A percentile compares a stretch with the other conserved stretches of the same genome.
Evolutionary conservation across 306 rosid species (phyloP).

Genomic region (Prunus mira): DNA sequence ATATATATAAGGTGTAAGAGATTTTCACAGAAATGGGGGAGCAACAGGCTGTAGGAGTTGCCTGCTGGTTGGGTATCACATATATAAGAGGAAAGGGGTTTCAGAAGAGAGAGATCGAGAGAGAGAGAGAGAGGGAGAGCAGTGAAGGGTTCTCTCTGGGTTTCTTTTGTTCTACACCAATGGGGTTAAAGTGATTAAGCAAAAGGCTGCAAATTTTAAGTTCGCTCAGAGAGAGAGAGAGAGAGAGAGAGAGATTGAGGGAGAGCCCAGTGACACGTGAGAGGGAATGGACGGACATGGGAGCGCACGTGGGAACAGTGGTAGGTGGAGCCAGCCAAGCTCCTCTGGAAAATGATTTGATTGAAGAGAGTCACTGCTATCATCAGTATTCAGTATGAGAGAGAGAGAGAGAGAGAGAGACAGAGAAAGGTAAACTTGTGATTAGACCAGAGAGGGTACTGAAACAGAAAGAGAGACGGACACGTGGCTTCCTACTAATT

Average conservation of each 20-base stretch:
- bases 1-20: background rate
- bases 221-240: background rate
- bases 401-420: background rate
- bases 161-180: slow-evolving; percentile 24
- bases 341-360: slow-evolving; percentile 14
- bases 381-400: background rate
- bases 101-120: background rate
- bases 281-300: background rate
- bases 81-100: slow-evolving; percentile 5
- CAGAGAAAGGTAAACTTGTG: background rate
- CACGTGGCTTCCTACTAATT: no score
- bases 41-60: background rate
- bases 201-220: slow-evolving; percentile 29
- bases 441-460: background rate
- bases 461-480: no score
- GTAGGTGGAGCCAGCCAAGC: slow-evolving; percentile 2
- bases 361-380: slow-evolving; percentile 5
- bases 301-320: slow-evolving; percentile 34
- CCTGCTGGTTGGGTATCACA: slow-evolving; percentile 1
- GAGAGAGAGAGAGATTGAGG: background rate
- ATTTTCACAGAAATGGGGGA: slow-evolving; percentile 1
- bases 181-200: slow-evolving; percentile 18
- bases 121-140: background rate
- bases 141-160: slow-evolving; percentile 16
- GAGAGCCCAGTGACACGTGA: slow-evolving; percentile 29